Evolutionary conservation across 192 early-diverging fungal genomes (phyloP).

Genomic region (Linderina pennispora): DNA sequence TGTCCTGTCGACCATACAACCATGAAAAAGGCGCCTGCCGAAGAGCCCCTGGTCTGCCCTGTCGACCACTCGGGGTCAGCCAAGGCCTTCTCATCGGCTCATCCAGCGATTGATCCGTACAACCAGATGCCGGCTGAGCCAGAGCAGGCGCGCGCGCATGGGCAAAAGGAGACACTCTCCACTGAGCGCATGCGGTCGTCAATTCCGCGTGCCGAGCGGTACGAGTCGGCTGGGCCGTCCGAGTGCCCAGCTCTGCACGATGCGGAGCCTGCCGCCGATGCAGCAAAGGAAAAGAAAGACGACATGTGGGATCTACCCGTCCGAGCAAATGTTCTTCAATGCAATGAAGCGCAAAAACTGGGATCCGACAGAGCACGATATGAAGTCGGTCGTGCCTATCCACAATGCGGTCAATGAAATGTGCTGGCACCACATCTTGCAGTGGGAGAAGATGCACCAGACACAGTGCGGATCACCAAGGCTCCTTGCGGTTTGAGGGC

Average conservation of each 20-base stretch:
- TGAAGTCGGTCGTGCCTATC: slow-evolving; percentile 85
- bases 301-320: slow-evolving; percentile 80
- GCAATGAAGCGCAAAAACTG: slow-evolving; percentile 93
- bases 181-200: slow-evolving; percentile 65
- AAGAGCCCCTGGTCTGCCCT: slow-evolving; percentile 35
- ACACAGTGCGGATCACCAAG: slow-evolving; percentile 26
- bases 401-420: slow-evolving; percentile 93
- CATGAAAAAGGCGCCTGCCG: slow-evolving; percentile 1
- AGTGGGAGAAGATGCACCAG: slow-evolving; percentile 63
- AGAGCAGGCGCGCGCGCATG: slow-evolving; percentile 37
- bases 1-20: slow-evolving; percentile 38
- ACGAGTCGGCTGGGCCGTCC: slow-evolving; percentile 42
- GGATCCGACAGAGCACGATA: slow-evolving; percentile 73
- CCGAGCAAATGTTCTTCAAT: slow-evolving; percentile 94
- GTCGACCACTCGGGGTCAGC: slow-evolving; percentile 49
- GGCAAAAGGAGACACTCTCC: slow-evolving; percentile 48
- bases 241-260: slow-evolving; percentile 21
- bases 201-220: slow-evolving; percentile 63
- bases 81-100: slow-evolving; percentile 45
- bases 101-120: slow-evolving; percentile 40
- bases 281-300: slow-evolving; percentile 18
- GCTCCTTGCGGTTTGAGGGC: slow-evolving; percentile 43
- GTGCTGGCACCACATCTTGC: slow-evolving; percentile 79
- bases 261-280: slow-evolving; percentile 8
- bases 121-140: slow-evolving; percentile 62